phyloP scores from a whole-genome alignment of 805 yeast genomes.

The Ogataea wickerhamii region DNA sequence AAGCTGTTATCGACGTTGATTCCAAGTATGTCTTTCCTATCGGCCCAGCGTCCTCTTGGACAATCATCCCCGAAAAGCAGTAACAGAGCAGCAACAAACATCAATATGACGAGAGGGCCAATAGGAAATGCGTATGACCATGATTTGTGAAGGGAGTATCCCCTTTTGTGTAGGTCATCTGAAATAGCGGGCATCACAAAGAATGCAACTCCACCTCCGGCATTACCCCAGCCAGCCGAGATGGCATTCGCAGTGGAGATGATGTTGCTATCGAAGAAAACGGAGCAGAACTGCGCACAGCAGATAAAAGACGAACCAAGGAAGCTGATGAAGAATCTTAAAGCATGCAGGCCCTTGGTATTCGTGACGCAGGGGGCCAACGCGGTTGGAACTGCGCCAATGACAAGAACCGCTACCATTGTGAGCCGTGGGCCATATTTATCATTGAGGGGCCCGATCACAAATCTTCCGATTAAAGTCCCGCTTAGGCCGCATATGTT shows the following conservation, averaged over 20 bases:
- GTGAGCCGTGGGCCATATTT: slow-evolving; percentile 29
- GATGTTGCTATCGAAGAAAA: slow-evolving; percentile 28
- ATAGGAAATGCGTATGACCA: slow-evolving; percentile 29
- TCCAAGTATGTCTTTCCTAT: slow-evolving; percentile 25
- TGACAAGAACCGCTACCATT: slow-evolving; percentile 24
- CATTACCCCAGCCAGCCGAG: slow-evolving; percentile 33
- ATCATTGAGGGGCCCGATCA: slow-evolving; percentile 30
- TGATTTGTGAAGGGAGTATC: slow-evolving; percentile 23
- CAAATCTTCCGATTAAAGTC: slow-evolving; percentile 27
- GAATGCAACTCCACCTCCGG: slow-evolving; percentile 34
- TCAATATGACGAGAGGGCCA: slow-evolving; percentile 32
- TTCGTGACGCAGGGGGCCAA: slow-evolving; percentile 29
- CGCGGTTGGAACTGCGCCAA: slow-evolving; percentile 31
- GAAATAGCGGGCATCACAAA: slow-evolving; percentile 32
- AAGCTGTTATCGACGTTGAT: slow-evolving; percentile 25
- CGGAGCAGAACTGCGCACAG: slow-evolving; percentile 29
- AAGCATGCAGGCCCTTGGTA: slow-evolving; percentile 50
- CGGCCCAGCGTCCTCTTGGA: slow-evolving; percentile 35
- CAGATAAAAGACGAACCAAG: slow-evolving; percentile 33
- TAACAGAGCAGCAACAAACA: slow-evolving; percentile 25
- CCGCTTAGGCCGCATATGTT: slow-evolving; percentile 32
- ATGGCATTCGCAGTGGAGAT: slow-evolving; percentile 32
- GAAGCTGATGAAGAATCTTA: slow-evolving; percentile 48
- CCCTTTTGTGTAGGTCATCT: slow-evolving; percentile 15
- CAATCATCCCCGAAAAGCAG: slow-evolving; percentile 32